phyloP scores from a whole-genome alignment of 1,139 yeast species.

The Hyphopichia wangnamkhiaoensis region DNA sequence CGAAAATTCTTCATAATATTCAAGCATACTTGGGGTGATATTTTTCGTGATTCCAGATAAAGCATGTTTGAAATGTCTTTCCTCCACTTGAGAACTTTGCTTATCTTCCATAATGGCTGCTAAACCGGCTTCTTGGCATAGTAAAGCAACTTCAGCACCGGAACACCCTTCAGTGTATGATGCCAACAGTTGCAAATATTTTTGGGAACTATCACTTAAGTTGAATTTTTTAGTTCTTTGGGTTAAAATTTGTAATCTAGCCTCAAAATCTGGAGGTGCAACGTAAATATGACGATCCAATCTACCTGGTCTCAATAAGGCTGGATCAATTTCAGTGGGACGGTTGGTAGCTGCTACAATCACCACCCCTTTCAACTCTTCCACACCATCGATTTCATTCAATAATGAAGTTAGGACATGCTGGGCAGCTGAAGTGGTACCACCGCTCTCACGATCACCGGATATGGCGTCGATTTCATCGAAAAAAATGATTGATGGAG shows the following conservation, averaged over 20 bases:
- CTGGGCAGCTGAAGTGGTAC: slow-evolving; percentile 70
- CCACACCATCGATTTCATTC: slow-evolving; percentile 96
- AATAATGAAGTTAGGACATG: slow-evolving; percentile 86
- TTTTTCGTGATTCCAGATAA: slow-evolving; percentile 67
- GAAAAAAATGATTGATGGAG: slow-evolving; percentile 89
- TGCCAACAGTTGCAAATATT: slow-evolving; percentile 45
- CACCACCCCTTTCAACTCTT: slow-evolving; percentile 87
- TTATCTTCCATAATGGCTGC: slow-evolving; percentile 83
- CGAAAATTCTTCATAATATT: slow-evolving; percentile 71
- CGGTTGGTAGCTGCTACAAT: slow-evolving; percentile 94
- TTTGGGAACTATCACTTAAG: slow-evolving; percentile 43
- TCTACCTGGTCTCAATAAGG: slow-evolving; percentile 90
- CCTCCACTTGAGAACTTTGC: slow-evolving; percentile 52
- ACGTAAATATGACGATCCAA: slow-evolving; percentile 91
- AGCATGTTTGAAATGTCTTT: slow-evolving; percentile 73
- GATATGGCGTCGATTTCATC: slow-evolving; percentile 96
- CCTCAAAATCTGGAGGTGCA: slow-evolving; percentile 82
- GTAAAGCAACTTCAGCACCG: slow-evolving; percentile 90
- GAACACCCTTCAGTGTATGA: slow-evolving; percentile 90
- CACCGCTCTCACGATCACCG: slow-evolving; percentile 62
- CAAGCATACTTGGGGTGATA: slow-evolving; percentile 81
- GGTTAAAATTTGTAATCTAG: slow-evolving; percentile 71
- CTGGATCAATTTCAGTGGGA: slow-evolving; percentile 91
- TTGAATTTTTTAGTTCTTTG: slow-evolving; percentile 63
- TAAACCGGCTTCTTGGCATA: slow-evolving; percentile 94